phyloP scores from a whole-genome alignment of 352 stramenopile genomes.

The Globisporangium alternatum region DNA sequence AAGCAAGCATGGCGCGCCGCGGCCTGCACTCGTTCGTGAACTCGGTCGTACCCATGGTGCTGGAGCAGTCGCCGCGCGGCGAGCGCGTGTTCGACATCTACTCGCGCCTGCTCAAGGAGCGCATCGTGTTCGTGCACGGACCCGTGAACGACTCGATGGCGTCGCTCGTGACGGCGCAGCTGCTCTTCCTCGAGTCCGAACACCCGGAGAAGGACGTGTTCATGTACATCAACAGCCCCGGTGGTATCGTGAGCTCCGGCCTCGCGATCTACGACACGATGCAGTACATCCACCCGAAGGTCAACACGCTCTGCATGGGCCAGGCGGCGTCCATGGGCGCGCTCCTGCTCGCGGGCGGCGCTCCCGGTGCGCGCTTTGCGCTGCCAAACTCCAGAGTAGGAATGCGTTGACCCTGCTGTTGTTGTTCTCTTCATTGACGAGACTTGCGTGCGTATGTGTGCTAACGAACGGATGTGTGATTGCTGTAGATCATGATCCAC shows the following conservation, averaged over 20 bases:
- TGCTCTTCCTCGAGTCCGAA: constrained; percentile 96
- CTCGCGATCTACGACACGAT: constrained; percentile 99
- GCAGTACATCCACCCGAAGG: constrained; percentile 96
- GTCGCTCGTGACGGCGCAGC: constrained; percentile 78
- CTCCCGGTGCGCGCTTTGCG: constrained; percentile 86
- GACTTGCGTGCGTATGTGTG: not conserved
- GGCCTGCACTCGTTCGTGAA: constrained; percentile 55
- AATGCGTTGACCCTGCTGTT: constrained; percentile 8
- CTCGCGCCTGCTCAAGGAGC: constrained; percentile 96
- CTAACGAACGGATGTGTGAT: not conserved
- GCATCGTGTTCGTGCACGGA: constrained; percentile 97
- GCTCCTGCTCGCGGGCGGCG: constrained; percentile 93
- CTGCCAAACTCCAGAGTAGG: constrained; percentile 92
- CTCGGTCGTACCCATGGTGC: constrained; percentile 91
- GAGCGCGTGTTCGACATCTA: constrained; percentile 98
- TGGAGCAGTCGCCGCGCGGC: constrained; percentile 90
- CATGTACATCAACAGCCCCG: constrained; percentile 99
- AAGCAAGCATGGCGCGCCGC: constrained; percentile 24
- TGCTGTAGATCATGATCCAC: constrained; percentile 95
- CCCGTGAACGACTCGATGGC: constrained; percentile 89
- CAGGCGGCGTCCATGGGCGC: constrained; percentile 96
- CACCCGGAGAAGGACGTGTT: constrained; percentile 97
- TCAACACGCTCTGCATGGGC: constrained; percentile 98
- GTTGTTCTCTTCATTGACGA: not conserved
- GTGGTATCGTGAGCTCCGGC: constrained; percentile 95